A percentile compares a stretch with the other conserved stretches of the same genome.
phyloP scores from a whole-genome alignment of 176 grass and related monocot species.

The Microstegium vimineum region DNA sequence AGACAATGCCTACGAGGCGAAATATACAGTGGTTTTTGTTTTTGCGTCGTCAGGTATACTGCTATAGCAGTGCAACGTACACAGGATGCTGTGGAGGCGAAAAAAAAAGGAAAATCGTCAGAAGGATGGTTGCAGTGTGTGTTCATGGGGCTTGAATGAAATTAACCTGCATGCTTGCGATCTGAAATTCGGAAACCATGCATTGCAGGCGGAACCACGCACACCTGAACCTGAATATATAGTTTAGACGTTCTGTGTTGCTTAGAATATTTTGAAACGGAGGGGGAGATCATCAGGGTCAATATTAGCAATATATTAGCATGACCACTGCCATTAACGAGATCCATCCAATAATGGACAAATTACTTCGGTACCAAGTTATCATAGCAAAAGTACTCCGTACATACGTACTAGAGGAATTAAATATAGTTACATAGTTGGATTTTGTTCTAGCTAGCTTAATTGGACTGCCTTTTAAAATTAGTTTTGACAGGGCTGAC shows the following conservation, averaged over 20 bases:
- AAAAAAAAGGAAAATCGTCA: background rate
- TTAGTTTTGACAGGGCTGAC: background rate
- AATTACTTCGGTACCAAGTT: background rate
- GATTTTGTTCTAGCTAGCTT: background rate
- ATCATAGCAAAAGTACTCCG: background rate
- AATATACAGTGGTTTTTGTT: background rate
- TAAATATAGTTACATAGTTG: background rate
- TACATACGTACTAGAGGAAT: background rate
- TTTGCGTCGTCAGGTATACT: too few relatives aligned
- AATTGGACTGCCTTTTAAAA: background rate
- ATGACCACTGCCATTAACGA: too few relatives aligned
- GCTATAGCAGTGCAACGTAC: too few relatives aligned
- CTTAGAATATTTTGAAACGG: background rate
- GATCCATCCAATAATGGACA: background rate
- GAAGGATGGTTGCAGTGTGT: background rate
- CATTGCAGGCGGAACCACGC: background rate
- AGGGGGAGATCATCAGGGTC: background rate
- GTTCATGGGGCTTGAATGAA: background rate
- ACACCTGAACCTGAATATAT: background rate
- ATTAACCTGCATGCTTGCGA: background rate
- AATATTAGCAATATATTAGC: too few relatives aligned
- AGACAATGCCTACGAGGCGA: background rate
- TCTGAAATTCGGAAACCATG: background rate
- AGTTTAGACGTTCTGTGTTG: background rate
- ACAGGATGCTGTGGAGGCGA: background rate